Evolutionary conservation across 495 filamentous ascomycete species (phyloP), one percentile per base, ranked within the genome.

Genomic region (Hypoxylon cercidicola): DNA sequence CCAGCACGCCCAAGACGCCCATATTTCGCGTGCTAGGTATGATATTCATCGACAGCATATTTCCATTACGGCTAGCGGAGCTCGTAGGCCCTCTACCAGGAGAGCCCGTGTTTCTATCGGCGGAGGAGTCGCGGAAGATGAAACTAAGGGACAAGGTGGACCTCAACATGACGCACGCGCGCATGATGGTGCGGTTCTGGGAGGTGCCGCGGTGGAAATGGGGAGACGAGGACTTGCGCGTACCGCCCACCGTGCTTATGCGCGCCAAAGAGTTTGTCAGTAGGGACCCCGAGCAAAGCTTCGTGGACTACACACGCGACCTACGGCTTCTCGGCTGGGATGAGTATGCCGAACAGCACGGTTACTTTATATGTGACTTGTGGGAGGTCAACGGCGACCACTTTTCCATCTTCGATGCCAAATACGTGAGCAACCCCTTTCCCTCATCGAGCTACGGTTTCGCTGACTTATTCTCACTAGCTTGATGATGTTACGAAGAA

Each of bases 11-110:
- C 41, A 28, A 50, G 2, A 35, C 28, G 12, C 64, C 68, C 35
- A 59, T 54, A 0, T 43, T 79, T 12, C 62, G 54, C 0, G 54
- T 83, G 1, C 0, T 78, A 0, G 81, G 81, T 4, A 76, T 83
- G 25, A 43, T 83, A 48, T 76, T 81, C 68, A 68, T 83, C n/a
- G 81, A 83, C 51, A 75, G 68, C 30, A 56, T 81, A 11, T 80
- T 70, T 45, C 75, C 79, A 8, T 23, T 23, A 7, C n/a, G 18
- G 4, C 37, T 72, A 6, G 20, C n/a, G 16, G 60, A 60, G n/a
- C 13, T 67, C 1, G 37, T 16, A 0, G 48, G 63, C 4, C 60
- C 68, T 39, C 47, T 59, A 6, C 37, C 15, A 0, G n/a, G 12
- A 2, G 47, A 62, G 11, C 60, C 75, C 11, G 58, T 70, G 3